Evolutionary conservation across 148 eudicot genomes (phyloP).

Genomic region (Bassia scoparia): DNA sequence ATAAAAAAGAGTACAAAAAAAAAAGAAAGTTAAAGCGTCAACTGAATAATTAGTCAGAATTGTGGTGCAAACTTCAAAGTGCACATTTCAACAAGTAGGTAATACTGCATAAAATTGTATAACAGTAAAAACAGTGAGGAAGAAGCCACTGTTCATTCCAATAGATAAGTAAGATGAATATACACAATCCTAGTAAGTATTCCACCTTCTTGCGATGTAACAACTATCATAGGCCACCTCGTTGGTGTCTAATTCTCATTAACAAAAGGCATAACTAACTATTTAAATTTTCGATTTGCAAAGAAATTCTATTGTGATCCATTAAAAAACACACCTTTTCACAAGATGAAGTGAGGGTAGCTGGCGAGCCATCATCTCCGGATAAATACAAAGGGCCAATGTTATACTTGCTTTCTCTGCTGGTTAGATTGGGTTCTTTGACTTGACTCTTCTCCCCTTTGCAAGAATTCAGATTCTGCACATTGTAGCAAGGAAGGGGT

Average conservation of each 20-base stretch:
- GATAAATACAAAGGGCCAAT: conserved; percentile 57
- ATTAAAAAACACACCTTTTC: conserved; percentile 55
- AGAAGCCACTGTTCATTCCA: background rate
- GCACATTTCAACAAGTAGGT: conserved; percentile 1
- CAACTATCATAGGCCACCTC: too few species aligned
- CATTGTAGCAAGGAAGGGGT: background rate
- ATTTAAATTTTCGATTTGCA: too few species aligned
- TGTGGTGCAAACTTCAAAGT: background rate
- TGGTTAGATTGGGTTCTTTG: conserved; percentile 25
- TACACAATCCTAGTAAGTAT: too few species aligned
- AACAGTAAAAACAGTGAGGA: background rate
- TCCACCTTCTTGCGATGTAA: too few species aligned
- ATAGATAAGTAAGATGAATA: too few species aligned
- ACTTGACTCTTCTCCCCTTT: conserved; percentile 27
- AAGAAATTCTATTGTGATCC: too few species aligned
- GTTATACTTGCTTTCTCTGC: conserved; percentile 37
- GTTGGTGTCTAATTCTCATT: too few species aligned
- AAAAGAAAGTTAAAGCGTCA: too few species aligned
- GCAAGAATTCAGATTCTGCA: conserved; percentile 30
- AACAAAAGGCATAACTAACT: background rate
- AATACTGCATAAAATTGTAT: background rate
- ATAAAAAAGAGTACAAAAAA: background rate
- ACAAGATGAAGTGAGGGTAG: conserved; percentile 40
- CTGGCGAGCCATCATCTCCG: conserved; percentile 53
- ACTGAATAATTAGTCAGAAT: background rate